Evolutionary conservation across 768 basidiomycete genomes (phyloP).

Genomic region (Fistulinella prunicolor): DNA sequence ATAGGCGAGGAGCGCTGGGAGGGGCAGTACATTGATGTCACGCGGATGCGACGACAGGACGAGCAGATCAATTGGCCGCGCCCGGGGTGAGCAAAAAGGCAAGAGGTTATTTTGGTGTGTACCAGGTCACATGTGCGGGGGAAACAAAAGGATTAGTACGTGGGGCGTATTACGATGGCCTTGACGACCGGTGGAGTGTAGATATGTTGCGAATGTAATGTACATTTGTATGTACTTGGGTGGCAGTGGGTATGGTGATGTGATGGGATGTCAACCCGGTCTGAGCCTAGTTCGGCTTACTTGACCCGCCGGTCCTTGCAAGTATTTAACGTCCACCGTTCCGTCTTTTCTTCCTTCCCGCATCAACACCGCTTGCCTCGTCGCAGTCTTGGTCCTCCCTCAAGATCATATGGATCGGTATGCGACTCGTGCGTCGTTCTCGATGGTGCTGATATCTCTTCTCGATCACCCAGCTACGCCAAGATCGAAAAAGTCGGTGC

Average conservation of each 20-base stretch:
- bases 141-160: no score
- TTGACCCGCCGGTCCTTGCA: conserved; percentile 3
- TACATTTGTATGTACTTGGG: no score
- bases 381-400: no score
- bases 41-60: conserved; percentile 51
- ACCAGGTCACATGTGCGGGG: no score
- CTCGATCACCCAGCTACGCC: conserved; percentile 64
- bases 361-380: conserved; percentile 11
- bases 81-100: conserved; percentile 44
- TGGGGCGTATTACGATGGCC: no score
- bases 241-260: conserved; percentile 10
- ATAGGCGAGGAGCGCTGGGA: conserved; percentile 69
- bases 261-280: conserved; percentile 8
- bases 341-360: conserved; percentile 5
- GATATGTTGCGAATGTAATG: no score
- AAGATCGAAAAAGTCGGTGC: conserved; percentile 98
- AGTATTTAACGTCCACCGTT: conserved; percentile 18
- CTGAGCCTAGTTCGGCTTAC: conserved; percentile 18
- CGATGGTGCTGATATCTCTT: conserved; percentile 14
- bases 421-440: conserved; percentile 11
- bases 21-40: conserved; percentile 75
- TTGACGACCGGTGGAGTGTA: no score
- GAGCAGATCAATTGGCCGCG: conserved; percentile 71
- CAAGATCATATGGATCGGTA: conserved; percentile 34
- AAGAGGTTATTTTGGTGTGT: no score